Percentiles rank a stretch among this genome's conserved stretches.
phyloP scores from a whole-genome alignment of 768 basidiomycete genomes.

The Tricholoma sp. region DNA sequence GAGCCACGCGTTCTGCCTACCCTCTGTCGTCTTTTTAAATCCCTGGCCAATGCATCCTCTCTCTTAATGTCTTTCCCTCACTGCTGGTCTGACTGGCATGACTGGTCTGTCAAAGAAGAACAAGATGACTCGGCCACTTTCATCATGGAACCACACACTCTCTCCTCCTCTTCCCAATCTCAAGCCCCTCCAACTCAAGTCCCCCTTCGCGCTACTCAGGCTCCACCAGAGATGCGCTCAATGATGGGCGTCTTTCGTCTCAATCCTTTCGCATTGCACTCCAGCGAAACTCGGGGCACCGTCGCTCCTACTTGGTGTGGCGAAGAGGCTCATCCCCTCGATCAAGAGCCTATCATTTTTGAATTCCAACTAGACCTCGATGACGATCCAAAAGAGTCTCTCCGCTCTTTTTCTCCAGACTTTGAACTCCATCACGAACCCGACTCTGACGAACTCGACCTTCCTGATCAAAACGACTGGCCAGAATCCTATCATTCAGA shows the following conservation, averaged over 20 bases:
- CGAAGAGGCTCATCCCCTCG: slow-evolving; percentile 54
- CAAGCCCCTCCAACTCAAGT: slow-evolving; percentile 59
- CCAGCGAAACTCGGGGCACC: slow-evolving; percentile 34
- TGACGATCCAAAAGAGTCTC: slow-evolving; percentile 5
- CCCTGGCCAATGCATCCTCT: not conserved
- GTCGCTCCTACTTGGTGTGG: slow-evolving; percentile 36
- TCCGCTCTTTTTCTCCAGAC: slow-evolving; percentile 35
- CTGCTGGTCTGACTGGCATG: slow-evolving; percentile 5
- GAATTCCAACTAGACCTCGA: slow-evolving; percentile 55
- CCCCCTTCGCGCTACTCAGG: slow-evolving; percentile 73
- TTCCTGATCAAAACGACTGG: slow-evolving; percentile 14
- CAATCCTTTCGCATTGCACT: slow-evolving; percentile 71
- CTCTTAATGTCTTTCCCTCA: not conserved
- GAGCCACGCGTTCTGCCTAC: not conserved
- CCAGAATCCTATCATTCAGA: not conserved
- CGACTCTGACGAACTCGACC: too few relatives aligned
- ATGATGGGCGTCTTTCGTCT: slow-evolving; percentile 79
- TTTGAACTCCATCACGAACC: slow-evolving; percentile 26
- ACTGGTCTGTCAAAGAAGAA: slow-evolving; percentile 31
- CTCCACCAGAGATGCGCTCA: slow-evolving; percentile 59
- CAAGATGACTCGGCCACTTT: slow-evolving; percentile 38
- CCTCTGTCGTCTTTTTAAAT: slow-evolving; percentile 1
- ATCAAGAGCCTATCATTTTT: slow-evolving; percentile 54
- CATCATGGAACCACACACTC: slow-evolving; percentile 33
- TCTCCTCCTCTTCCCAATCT: slow-evolving; percentile 29